Evolutionary conservation across 345 rosid genomes (phyloP), one percentile per base, ranked within the genome.

Genomic region (Arabidopsis arenosa): DNA sequence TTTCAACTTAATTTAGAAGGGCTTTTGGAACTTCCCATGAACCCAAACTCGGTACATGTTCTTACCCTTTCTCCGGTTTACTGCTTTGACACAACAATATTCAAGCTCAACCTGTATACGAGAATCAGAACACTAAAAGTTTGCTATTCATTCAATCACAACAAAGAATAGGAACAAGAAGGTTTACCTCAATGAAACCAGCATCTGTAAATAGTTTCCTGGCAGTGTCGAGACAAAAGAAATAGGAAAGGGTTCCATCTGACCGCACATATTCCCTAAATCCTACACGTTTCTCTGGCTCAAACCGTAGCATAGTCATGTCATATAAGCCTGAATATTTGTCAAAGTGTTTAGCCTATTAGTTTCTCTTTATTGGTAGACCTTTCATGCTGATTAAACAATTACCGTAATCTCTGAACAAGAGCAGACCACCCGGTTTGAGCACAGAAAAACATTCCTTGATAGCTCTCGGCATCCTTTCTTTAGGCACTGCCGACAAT

Each of bases 261-360:
- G 88, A 75, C 41, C 90, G 84, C 82, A 89, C 62, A 68, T 94
- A 94, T 67, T 92, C 95, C 61, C 90, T 87, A 69, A 90, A 90
- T 1, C 93, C 95, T 66, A 94, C 82, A 74, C 83, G 80, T 83
- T 90, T 85, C 33, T 85, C 90, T 8, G 83, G 78, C 75, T 87
- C 82, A 81, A 90, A 94, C 59, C 93, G 90, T 78, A 94, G 84
- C 97, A 94, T 94, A 4, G 92, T 90, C 97, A 90, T 88, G 75
- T 94, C 97, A 80, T 90, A 94, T 18, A 94, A 92, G 55, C 98
- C 97, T 94, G 83, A 15, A 72, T 79, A 66, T 70, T 52, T 70
- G 39, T 78, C 58, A 49, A 69, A 15, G 77, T 36, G 73, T 79
- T 32, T 63, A 71, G 48, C 63, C 45, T 49, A 60, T 74, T 32